Base-by-base conservation (phyloP, 2,329 filamentous ascomycete genomes). In the Cercospora citrullina region DNA sequence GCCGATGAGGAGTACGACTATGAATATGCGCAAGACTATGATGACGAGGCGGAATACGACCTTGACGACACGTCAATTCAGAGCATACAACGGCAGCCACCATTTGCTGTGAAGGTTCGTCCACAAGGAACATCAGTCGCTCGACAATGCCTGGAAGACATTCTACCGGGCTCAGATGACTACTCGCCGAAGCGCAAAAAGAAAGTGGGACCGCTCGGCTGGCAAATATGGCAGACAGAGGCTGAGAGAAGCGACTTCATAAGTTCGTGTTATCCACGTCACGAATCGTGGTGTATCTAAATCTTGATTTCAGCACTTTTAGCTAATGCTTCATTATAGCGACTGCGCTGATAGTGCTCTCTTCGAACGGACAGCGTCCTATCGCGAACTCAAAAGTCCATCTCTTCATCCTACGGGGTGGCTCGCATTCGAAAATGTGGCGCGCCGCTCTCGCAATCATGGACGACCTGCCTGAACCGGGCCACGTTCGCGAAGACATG, bases 221-320 rank as follows among this genome's bases (percentile, higher is more conserved):
- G 70, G 66, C 39, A 42, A 42, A 53, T 68, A 21, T 72, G 69
- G 61, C 31, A 60, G 12, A 67, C 60, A n/a, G 61, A 60, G 12
- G 51, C 33, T 30, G 71, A 69, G 14, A 67, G 71, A 28, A 63
- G 55, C n/a, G 63, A 60, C 10, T 72, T 72, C 55, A 67, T 71
- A 26, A 63, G 71, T 72, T 58, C 28, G 67, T 69, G 39, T 4
- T 31, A 23, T 42, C 23, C 26, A 28, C 55, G 45, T 31, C 18
- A 12, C n/a, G 18, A 16, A 6, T 48, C 21, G 21, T 30, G 16
- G 12, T 45, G 26, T 36, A 33, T 23, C 10, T n/a, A 39, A 10
- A 21, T 31, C 16, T 10, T 12, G 23, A 14, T 18, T 30, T 8
- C 14, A 26, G 31, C 18, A 23, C 12, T 36, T 45, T 21, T 14